Percentiles rank a stretch among this genome's conserved stretches.
Conservation (phyloP, 768 basidiomycete species). For the Rhizopogon rudus region DNA sequence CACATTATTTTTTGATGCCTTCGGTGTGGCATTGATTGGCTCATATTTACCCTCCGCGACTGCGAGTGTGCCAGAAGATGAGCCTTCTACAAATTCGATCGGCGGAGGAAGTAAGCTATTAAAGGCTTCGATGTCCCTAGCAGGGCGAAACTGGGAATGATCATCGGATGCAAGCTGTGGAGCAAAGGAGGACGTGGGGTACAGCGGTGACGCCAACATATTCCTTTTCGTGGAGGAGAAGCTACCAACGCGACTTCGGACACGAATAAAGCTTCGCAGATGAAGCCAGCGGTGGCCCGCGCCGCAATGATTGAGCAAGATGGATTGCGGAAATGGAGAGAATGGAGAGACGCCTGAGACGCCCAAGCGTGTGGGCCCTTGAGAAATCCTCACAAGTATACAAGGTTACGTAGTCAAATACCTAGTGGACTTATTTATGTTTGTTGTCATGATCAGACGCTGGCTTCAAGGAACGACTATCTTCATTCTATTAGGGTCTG, state of each 20-base stretch:
- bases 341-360: slow-evolving; percentile 9
- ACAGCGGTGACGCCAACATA: slow-evolving; percentile 68
- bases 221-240: slow-evolving; percentile 16
- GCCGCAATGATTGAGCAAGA: slow-evolving; percentile 7
- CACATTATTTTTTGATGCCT: slow-evolving; percentile 45
- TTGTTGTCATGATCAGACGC: slow-evolving; percentile 11
- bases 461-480: too few relatives aligned
- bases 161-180: slow-evolving; percentile 47
- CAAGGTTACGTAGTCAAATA: background rate
- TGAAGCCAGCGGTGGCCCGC: slow-evolving; percentile 4
- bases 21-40: slow-evolving; percentile 70
- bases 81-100: slow-evolving; percentile 81
- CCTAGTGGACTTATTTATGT: slow-evolving; percentile 17
- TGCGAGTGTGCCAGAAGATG: slow-evolving; percentile 69
- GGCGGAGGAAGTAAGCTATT: slow-evolving; percentile 76
- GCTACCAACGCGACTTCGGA: slow-evolving; percentile 1
- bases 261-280: slow-evolving; percentile 3
- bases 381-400: background rate
- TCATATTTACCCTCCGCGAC: slow-evolving; percentile 75
- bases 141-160: slow-evolving; percentile 53
- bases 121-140: slow-evolving; percentile 70
- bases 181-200: slow-evolving; percentile 49
- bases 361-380: background rate
- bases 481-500: too few relatives aligned
- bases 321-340: slow-evolving; percentile 9